A percentile compares a stretch with the other conserved stretches of the same genome.
Conservation (phyloP, 192 early-diverging fungal genomes). For the Cetraspora pellucida region DNA sequence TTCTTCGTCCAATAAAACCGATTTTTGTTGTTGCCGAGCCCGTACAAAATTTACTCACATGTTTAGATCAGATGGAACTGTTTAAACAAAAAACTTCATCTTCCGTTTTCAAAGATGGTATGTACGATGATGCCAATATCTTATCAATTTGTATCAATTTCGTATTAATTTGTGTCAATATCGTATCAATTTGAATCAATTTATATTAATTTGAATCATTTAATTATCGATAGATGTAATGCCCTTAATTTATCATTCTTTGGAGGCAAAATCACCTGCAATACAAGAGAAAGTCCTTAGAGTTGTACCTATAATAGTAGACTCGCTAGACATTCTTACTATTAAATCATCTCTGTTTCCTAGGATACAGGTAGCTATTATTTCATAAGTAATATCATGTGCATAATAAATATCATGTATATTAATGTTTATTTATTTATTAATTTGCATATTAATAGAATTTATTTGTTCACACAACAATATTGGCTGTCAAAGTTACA, state of each 20-base stretch:
- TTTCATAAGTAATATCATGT: not conserved
- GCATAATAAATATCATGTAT: not conserved
- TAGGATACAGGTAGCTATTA: constrained; percentile 57
- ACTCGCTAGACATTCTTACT: constrained; percentile 63
- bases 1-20: constrained; percentile 64
- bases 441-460: constrained; percentile 39
- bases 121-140: not conserved
- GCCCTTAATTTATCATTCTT: constrained; percentile 71
- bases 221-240: constrained; percentile 67
- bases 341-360: constrained; percentile 70
- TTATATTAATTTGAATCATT: no score
- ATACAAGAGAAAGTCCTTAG: constrained; percentile 72
- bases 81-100: constrained; percentile 65
- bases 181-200: not conserved
- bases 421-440: not conserved
- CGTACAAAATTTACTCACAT: constrained; percentile 66
- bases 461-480: constrained; percentile 67
- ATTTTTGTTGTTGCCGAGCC: constrained; percentile 64
- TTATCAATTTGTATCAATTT: not conserved
- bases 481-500: constrained; percentile 70
- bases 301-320: constrained; percentile 57
- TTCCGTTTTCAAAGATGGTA: constrained; percentile 65
- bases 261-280: constrained; percentile 54
- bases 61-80: constrained; percentile 68
- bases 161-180: not conserved